phyloP scores from a whole-genome alignment of 2,329 filamentous ascomycete species.

The Penicillium decumbens region DNA sequence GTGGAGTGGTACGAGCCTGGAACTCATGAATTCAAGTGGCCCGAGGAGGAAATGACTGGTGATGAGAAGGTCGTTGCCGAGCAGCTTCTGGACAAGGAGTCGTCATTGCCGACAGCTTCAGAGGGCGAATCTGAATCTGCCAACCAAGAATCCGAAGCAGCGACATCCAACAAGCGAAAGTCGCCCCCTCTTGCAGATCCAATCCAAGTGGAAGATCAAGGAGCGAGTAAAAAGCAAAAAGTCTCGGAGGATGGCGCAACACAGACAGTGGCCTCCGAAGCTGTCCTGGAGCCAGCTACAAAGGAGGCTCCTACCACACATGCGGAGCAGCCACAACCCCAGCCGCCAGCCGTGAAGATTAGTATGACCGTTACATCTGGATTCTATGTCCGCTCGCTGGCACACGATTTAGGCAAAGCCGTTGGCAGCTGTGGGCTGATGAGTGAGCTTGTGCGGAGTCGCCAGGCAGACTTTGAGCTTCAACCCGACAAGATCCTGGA shows the following conservation, averaged over 20 bases:
- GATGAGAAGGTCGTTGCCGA: conserved; percentile 73
- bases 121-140: conserved; percentile 33
- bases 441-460: conserved; percentile 73
- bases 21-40: conserved; percentile 73
- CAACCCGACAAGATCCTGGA: conserved; percentile 68
- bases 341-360: conserved; percentile 69
- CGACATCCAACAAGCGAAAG: conserved; percentile 32
- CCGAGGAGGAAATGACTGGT: conserved; percentile 68
- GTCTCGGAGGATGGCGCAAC: conserved; percentile 27
- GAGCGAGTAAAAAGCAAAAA: conserved; percentile 31
- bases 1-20: conserved; percentile 80
- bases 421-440: conserved; percentile 79
- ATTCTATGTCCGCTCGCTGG: conserved; percentile 92
- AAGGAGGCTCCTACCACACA: conserved; percentile 11
- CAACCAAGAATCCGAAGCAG: neutral
- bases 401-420: conserved; percentile 82
- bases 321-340: conserved; percentile 18
- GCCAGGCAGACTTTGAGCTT: conserved; percentile 75
- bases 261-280: conserved; percentile 8
- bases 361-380: conserved; percentile 91
- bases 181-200: conserved; percentile 28
- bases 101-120: conserved; percentile 19
- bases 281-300: conserved; percentile 11
- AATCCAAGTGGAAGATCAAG: conserved; percentile 14
- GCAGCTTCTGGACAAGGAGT: conserved; percentile 49